A percentile compares a stretch with the other conserved stretches of the same genome.
Conservation (phyloP, 371 early-diverging fungal species). For the Lichtheimia ornata region DNA sequence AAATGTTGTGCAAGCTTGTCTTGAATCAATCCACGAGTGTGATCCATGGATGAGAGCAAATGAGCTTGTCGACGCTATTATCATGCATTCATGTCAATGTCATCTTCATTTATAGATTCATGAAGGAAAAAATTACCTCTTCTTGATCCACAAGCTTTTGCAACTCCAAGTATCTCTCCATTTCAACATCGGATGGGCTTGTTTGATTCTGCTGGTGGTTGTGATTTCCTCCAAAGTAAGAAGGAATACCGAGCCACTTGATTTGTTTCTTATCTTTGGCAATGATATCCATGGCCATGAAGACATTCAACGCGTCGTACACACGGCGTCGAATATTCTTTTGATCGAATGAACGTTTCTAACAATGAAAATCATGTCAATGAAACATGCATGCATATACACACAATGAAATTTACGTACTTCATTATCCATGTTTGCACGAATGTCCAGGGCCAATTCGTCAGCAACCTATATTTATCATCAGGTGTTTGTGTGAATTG, state of each 20-base stretch:
- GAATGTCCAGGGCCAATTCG: conserved; percentile 26
- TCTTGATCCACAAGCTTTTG: conserved; percentile 18
- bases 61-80: conserved; percentile 13
- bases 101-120: too few relatives aligned
- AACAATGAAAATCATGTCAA: not conserved
- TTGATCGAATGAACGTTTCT: conserved; percentile 47
- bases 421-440: conserved; percentile 11
- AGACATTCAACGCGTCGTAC: conserved; percentile 77
- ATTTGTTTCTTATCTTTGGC: conserved; percentile 69
- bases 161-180: conserved; percentile 7
- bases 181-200: not conserved
- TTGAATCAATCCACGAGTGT: conserved; percentile 9
- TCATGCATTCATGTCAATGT: not conserved
- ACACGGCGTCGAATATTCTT: conserved; percentile 79
- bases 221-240: conserved; percentile 6
- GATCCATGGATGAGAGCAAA: conserved; percentile 12
- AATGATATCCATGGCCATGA: conserved; percentile 72
- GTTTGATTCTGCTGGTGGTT: not conserved
- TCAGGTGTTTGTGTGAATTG: not conserved
- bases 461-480: conserved; percentile 26
- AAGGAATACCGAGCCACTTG: conserved; percentile 64
- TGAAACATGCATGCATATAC: conserved; percentile 1
- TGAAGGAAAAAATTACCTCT: conserved; percentile 1
- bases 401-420: conserved; percentile 4
- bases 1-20: conserved; percentile 19